A percentile compares a stretch with the other conserved stretches of the same genome.
These are phyloP conservation scores for Zymoseptoria pseudotritici DNA, from an alignment of 2,329 filamentous ascomycete species.

Conservation along the genomic window DNA sequence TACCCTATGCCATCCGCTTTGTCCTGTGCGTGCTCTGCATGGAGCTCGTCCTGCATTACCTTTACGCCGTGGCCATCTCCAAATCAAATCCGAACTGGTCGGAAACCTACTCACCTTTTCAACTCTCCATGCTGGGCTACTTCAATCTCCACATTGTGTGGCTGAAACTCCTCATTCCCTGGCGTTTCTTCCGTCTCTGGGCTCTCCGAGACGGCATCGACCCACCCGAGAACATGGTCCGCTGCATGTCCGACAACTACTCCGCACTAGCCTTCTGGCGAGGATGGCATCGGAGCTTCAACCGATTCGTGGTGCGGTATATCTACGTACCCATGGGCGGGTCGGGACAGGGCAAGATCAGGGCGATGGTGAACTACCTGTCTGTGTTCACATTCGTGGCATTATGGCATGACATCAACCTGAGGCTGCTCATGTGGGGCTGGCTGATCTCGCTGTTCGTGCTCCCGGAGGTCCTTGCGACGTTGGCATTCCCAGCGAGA, in stretches of 20 bases:
- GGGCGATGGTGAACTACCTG: slow-evolving; percentile 66
- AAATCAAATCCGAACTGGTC: slow-evolving; percentile 73
- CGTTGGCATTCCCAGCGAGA: slow-evolving; percentile 62
- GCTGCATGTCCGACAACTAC: slow-evolving; percentile 93
- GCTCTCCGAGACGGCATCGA: slow-evolving; percentile 82
- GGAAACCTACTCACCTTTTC: slow-evolving; percentile 69
- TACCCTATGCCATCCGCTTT: slow-evolving; percentile 79
- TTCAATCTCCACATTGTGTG: slow-evolving; percentile 97
- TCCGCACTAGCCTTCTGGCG: slow-evolving; percentile 89
- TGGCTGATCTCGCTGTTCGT: slow-evolving; percentile 96
- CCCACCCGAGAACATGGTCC: slow-evolving; percentile 95
- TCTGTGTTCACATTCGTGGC: slow-evolving; percentile 94
- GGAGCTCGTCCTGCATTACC: slow-evolving; percentile 84
- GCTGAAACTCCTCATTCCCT: slow-evolving; percentile 92
- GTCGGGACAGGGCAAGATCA: slow-evolving; percentile 43
- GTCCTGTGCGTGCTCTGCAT: slow-evolving; percentile 72
- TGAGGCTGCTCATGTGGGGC: slow-evolving; percentile 86
- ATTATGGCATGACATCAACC: slow-evolving; percentile 94
- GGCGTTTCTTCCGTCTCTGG: slow-evolving; percentile 99
- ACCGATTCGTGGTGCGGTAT: slow-evolving; percentile 90
- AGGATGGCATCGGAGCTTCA: slow-evolving; percentile 90
- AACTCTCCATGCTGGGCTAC: slow-evolving; percentile 83
- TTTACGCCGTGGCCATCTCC: slow-evolving; percentile 89
- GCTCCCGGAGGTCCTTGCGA: slow-evolving; percentile 72
- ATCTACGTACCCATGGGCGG: slow-evolving; percentile 90